A percentile compares a stretch with the other conserved stretches of the same genome.
These are phyloP conservation scores for Penicillium sp. DNA, from an alignment of 2,329 filamentous ascomycete genomes.

Conservation along the genomic window DNA sequence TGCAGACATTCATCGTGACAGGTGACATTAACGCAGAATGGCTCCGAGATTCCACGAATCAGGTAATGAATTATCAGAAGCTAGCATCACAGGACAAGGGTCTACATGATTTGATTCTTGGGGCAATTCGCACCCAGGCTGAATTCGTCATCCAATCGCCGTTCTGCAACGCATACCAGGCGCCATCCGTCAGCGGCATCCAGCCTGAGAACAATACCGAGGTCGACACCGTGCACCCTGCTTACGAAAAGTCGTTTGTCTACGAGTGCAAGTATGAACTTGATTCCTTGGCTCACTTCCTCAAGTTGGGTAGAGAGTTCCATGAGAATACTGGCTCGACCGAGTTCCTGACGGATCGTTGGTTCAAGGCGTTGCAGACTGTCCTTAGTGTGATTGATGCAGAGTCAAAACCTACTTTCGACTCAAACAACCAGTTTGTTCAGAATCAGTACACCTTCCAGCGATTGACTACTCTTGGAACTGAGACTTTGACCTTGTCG, in stretches of 20 bases:
- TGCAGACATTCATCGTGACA: constrained; percentile 91
- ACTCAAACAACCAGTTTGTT: constrained; percentile 64
- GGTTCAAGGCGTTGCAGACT: constrained; percentile 74
- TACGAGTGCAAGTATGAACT: constrained; percentile 99
- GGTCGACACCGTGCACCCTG: constrained; percentile 79
- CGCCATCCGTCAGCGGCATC: constrained; percentile 79
- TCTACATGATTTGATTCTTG: constrained; percentile 78
- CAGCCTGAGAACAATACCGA: constrained; percentile 74
- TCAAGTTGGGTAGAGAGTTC: constrained; percentile 84
- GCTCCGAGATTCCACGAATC: constrained; percentile 90
- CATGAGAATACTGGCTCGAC: constrained; percentile 75
- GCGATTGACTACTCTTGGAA: constrained; percentile 75
- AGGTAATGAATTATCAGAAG: constrained; percentile 84
- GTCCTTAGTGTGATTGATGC: constrained; percentile 72
- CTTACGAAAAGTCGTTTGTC: constrained; percentile 79
- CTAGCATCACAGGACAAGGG: constrained; percentile 78
- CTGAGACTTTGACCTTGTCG: constrained; percentile 80
- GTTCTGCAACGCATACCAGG: constrained; percentile 98
- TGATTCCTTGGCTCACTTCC: constrained; percentile 89
- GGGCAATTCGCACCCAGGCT: constrained; percentile 92
- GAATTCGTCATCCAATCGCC: constrained; percentile 93
- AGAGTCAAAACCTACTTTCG: constrained; percentile 80
- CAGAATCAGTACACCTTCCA: constrained; percentile 86
- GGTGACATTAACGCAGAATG: constrained; percentile 93
- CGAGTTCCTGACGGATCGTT: constrained; percentile 75